A percentile compares a stretch with the other conserved stretches of the same genome.
phyloP scores from a whole-genome alignment of 805 yeast species.

The Sporopachydermia quercuum region DNA sequence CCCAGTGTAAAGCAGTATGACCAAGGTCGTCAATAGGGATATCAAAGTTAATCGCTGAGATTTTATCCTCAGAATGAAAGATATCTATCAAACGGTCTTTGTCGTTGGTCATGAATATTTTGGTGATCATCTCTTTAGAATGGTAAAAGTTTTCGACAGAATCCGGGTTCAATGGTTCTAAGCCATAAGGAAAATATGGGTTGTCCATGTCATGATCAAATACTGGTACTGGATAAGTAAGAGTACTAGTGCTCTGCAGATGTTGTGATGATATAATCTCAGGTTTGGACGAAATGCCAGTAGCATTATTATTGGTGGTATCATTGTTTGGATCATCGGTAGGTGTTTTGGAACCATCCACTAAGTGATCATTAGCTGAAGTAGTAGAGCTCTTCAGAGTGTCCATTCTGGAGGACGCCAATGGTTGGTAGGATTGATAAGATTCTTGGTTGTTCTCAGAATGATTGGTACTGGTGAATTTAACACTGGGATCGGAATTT shows the following conservation, averaged over 20 bases:
- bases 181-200: conserved; percentile 28
- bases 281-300: conserved; percentile 6
- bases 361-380: too few species aligned
- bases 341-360: too few species aligned
- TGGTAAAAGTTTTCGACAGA: conserved; percentile 20
- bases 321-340: background rate
- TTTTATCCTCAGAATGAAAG: conserved; percentile 16
- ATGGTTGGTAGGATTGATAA: too few species aligned
- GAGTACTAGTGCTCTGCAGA: too few species aligned
- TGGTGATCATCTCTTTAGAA: conserved; percentile 31
- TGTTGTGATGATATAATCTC: too few species aligned
- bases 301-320: background rate
- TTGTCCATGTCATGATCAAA: conserved; percentile 27
- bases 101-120: conserved; percentile 33
- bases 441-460: too few species aligned
- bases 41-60: conserved; percentile 42
- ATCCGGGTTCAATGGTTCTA: conserved; percentile 27
- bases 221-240: too few species aligned
- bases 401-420: too few species aligned
- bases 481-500: conserved; percentile 2
- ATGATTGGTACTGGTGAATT: too few species aligned
- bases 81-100: conserved; percentile 17
- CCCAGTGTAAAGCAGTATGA: conserved; percentile 91
- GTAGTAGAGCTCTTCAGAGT: background rate
- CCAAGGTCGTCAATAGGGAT: conserved; percentile 89